A percentile compares a stretch with the other conserved stretches of the same genome.
phyloP scores from a whole-genome alignment of 495 filamentous ascomycete genomes.

The Umbilicaria muhlenbergii region DNA sequence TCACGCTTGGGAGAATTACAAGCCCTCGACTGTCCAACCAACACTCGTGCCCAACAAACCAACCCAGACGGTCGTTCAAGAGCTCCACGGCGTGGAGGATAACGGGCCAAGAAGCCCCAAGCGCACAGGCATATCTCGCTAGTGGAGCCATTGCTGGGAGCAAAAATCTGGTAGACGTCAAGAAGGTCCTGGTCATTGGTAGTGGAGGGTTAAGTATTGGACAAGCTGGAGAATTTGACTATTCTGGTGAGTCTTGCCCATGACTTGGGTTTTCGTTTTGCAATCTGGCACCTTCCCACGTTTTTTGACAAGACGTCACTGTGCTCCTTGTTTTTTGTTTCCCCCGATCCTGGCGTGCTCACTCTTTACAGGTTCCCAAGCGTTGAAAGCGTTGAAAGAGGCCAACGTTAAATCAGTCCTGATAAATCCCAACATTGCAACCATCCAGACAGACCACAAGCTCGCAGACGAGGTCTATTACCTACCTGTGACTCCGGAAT shows the following conservation, averaged over 20 bases:
- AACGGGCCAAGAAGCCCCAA: slow-evolving; percentile 49
- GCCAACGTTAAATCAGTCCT: slow-evolving; percentile 87
- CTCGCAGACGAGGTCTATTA: slow-evolving; percentile 97
- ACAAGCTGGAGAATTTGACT: slow-evolving; percentile 95
- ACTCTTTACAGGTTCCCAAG: slow-evolving; percentile 64
- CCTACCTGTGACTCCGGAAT: slow-evolving; percentile 90
- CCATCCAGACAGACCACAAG: slow-evolving; percentile 95
- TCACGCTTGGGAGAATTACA: too few relatives aligned
- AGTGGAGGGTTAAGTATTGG: slow-evolving; percentile 91
- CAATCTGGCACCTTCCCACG: neutral
- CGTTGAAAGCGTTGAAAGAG: slow-evolving; percentile 93
- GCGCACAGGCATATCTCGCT: slow-evolving; percentile 73
- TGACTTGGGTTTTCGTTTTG: neutral
- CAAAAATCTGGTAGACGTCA: slow-evolving; percentile 68
- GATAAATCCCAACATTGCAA: slow-evolving; percentile 97
- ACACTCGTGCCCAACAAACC: too few relatives aligned
- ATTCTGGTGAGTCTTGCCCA: slow-evolving; percentile 52
- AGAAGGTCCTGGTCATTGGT: slow-evolving; percentile 88
- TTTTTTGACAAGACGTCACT: neutral
- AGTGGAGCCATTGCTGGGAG: slow-evolving; percentile 68
- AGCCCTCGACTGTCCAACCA: too few relatives aligned
- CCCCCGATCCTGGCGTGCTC: neutral
- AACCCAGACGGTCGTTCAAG: too few relatives aligned
- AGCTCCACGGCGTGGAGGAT: neutral
- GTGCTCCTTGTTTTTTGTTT: neutral